These are phyloP conservation scores for Tetracentron sinense DNA, from an alignment of 164 flowering plant species.

Conservation along the genomic window DNA sequence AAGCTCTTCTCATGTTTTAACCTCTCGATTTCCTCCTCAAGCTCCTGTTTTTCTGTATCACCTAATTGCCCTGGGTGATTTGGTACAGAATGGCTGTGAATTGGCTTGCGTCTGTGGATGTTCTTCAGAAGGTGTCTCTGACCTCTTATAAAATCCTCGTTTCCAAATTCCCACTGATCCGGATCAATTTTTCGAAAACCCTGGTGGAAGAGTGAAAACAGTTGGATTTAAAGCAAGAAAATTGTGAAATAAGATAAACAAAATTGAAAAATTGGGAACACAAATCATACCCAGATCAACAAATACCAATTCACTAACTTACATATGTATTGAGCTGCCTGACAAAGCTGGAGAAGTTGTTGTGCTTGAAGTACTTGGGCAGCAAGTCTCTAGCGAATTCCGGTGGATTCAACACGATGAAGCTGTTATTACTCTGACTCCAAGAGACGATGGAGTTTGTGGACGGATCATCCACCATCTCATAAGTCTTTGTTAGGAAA, in stretches of 20 bases:
- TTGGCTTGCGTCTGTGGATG: constrained; percentile 76
- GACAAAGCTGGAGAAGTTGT: constrained; percentile 68
- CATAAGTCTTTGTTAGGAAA: constrained; percentile 60
- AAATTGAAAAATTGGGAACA: not conserved
- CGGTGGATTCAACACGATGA: constrained; percentile 58
- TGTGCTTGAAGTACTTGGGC: constrained; percentile 72
- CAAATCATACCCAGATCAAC: constrained; percentile 1
- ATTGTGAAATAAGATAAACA: not conserved
- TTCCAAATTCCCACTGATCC: constrained; percentile 89
- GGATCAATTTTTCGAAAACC: constrained; percentile 85
- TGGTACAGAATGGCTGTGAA: constrained; percentile 65
- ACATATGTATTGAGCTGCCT: constrained; percentile 76
- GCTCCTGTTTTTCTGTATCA: constrained; percentile 51
- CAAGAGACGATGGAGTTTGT: constrained; percentile 53
- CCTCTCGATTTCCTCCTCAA: constrained; percentile 50
- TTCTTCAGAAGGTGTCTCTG: constrained; percentile 62
- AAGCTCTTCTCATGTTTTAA: constrained; percentile 47
- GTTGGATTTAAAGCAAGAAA: not conserved
- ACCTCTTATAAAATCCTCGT: constrained; percentile 73
- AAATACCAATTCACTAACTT: constrained; percentile 16
- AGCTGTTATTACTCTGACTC: constrained; percentile 42
- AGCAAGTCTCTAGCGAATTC: constrained; percentile 56
- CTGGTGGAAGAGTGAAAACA: constrained; percentile 25
- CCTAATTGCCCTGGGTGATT: constrained; percentile 29
- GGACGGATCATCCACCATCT: constrained; percentile 56